Conservation (phyloP, 306 rosid species). For the Oemleria cerasiformis region DNA sequence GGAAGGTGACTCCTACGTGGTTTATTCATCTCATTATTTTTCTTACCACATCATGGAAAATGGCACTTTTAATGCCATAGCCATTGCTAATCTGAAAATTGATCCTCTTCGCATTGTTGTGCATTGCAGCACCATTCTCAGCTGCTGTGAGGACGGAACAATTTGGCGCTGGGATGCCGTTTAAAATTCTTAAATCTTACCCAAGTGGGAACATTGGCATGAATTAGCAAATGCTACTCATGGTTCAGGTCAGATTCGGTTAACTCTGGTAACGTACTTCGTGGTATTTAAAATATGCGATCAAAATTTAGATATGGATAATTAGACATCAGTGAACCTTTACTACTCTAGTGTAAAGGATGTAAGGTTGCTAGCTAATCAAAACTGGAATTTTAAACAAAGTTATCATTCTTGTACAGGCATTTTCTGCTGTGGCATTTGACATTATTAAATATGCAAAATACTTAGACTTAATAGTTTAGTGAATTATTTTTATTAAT, state of each 20-base stretch:
- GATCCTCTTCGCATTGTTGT: background rate
- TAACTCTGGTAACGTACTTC: background rate
- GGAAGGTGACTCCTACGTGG: conserved; percentile 64
- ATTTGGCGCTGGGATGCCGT: conserved; percentile 98
- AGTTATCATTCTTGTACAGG: background rate
- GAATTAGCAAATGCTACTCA: background rate
- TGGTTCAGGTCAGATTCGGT: background rate
- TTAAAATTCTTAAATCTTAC: conserved; percentile 23
- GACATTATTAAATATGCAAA: background rate
- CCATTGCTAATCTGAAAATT: background rate
- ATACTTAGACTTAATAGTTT: background rate
- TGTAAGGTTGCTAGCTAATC: background rate
- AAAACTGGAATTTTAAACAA: background rate
- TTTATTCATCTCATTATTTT: background rate
- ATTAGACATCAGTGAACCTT: background rate
- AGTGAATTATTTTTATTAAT: too few relatives aligned
- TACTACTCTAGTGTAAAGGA: background rate
- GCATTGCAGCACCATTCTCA: conserved; percentile 71
- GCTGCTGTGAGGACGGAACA: conserved; percentile 94
- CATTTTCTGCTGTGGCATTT: background rate
- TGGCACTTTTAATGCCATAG: background rate
- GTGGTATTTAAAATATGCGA: background rate
- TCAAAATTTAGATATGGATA: background rate
- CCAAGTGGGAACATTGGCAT: conserved; percentile 5
- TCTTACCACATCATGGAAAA: background rate